phyloP scores from a whole-genome alignment of 1,284 basidiomycete genomes.

The Bjerkandera adusta region DNA sequence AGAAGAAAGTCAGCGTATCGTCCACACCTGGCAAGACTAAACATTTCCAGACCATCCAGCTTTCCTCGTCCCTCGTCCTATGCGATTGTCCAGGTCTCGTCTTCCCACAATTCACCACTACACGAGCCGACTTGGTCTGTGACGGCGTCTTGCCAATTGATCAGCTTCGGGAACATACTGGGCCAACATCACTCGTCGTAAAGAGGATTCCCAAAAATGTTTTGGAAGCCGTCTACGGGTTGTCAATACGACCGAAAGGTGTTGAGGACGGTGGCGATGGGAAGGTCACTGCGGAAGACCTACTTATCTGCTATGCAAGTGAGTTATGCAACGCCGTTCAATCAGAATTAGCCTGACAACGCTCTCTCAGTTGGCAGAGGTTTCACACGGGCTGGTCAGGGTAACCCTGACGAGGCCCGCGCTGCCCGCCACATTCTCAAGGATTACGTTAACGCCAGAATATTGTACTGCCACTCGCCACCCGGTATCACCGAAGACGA shows the following conservation, averaged over 20 bases:
- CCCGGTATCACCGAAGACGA: constrained; percentile 64
- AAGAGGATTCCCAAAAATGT: constrained; percentile 82
- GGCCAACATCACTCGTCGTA: constrained; percentile 80
- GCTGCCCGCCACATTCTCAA: constrained; percentile 93
- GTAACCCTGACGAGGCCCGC: constrained; percentile 96
- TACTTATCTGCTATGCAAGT: constrained; percentile 92
- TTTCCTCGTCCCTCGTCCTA: constrained; percentile 86
- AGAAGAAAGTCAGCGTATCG: constrained; percentile 97
- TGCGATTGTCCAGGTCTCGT: constrained; percentile 99
- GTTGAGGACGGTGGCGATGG: constrained; percentile 88
- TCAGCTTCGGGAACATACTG: constrained; percentile 94
- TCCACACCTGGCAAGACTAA: constrained; percentile 99
- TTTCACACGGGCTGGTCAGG: constrained; percentile 91
- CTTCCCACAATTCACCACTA: constrained; percentile 97
- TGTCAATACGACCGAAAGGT: constrained; percentile 68
- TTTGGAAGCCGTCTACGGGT: constrained; percentile 89
- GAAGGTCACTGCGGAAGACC: constrained; percentile 75
- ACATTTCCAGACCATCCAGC: constrained; percentile 97
- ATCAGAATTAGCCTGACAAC: constrained; percentile 12
- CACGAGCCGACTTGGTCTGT: constrained; percentile 93
- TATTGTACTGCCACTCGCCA: constrained; percentile 90
- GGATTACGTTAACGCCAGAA: constrained; percentile 95
- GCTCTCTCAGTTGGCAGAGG: constrained; percentile 79
- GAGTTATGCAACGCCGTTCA: constrained; percentile 32
- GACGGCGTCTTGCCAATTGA: constrained; percentile 98